Conservation (phyloP, 371 early-diverging fungal genomes). For the Dichotomocladium elegans region DNA sequence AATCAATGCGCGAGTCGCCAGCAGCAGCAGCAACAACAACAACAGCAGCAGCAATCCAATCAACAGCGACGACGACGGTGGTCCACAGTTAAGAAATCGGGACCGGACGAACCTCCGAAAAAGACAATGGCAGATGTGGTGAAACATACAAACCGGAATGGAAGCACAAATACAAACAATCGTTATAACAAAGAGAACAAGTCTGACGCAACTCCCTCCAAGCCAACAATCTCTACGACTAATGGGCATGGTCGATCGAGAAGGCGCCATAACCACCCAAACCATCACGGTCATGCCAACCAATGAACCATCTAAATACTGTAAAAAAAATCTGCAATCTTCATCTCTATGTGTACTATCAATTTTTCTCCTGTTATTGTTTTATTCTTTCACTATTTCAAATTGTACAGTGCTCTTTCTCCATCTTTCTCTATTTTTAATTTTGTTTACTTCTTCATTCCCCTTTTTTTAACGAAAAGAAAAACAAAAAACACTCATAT, state of each 20-base stretch:
- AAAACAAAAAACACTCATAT: not conserved
- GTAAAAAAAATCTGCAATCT: too few species aligned
- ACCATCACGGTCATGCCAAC: not conserved
- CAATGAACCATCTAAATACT: too few species aligned
- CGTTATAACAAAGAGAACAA: not conserved
- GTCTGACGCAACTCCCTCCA: too few species aligned
- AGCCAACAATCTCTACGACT: too few species aligned
- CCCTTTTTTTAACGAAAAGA: not conserved
- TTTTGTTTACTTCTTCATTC: too few species aligned
- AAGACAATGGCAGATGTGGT: constrained; percentile 11
- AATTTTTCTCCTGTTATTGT: too few species aligned
- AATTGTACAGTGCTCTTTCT: too few species aligned
- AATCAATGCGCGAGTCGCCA: not conserved
- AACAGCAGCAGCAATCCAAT: constrained; percentile 1
- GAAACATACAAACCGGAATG: not conserved
- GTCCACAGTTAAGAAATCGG: constrained; percentile 17
- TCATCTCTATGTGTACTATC: too few species aligned
- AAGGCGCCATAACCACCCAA: not conserved
- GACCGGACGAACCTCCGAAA: not conserved
- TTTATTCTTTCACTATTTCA: too few species aligned
- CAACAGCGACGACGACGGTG: constrained; percentile 17
- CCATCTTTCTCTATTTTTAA: too few species aligned
- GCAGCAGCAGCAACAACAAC: not conserved
- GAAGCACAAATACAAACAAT: not conserved
- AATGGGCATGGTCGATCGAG: too few species aligned